Percentiles rank a stretch among this genome's conserved stretches.
Conservation (phyloP, 306 rosid species). For the Quercus parvula region DNA sequence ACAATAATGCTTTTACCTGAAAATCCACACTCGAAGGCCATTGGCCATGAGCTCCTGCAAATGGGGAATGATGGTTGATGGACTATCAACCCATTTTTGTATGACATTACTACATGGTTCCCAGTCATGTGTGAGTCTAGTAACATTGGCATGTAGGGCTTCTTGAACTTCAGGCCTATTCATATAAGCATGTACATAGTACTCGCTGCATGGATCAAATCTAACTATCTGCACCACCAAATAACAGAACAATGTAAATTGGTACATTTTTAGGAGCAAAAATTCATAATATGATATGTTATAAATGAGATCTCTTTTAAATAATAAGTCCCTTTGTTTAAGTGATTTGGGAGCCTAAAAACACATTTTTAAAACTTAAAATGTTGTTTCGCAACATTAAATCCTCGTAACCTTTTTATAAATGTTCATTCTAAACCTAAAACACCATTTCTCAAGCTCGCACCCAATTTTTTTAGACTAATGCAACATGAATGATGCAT, state of each 20-base stretch:
- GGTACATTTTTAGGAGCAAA: not conserved
- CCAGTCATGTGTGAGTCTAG: constrained; percentile 73
- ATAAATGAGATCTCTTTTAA: too few species aligned
- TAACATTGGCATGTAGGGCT: constrained; percentile 87
- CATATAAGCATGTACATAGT: constrained; percentile 59
- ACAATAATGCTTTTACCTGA: constrained; percentile 43
- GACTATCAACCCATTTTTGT: constrained; percentile 33
- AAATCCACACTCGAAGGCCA: constrained; percentile 75
- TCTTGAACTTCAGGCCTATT: constrained; percentile 69
- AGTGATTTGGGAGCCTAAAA: too few species aligned
- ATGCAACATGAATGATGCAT: too few species aligned
- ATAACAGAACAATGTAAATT: not conserved
- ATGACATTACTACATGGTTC: constrained; percentile 63
- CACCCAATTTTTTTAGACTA: too few species aligned
- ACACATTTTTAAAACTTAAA: too few species aligned
- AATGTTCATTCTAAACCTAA: too few species aligned
- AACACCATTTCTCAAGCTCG: too few species aligned
- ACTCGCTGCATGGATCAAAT: constrained; percentile 78
- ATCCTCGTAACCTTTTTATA: too few species aligned
- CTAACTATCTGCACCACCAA: constrained; percentile 44
- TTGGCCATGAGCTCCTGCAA: constrained; percentile 43
- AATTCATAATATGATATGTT: too few species aligned
- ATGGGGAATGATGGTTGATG: constrained; percentile 64
- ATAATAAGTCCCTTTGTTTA: too few species aligned
- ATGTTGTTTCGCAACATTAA: too few species aligned